Conservation (phyloP, 306 rosid genomes). For the Mimosa bimucronata region DNA sequence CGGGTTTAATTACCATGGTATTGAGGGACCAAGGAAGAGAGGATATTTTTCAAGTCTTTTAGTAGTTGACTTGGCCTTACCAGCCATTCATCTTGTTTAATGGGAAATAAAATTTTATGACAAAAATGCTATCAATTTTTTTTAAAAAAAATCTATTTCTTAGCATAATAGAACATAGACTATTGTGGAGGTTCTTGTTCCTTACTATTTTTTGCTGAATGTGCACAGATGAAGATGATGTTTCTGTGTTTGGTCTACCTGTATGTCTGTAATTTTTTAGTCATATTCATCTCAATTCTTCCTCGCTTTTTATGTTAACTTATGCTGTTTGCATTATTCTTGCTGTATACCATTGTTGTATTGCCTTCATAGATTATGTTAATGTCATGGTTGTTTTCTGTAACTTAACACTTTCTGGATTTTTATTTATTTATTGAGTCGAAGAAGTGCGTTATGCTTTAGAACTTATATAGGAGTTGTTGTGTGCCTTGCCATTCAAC, state of each 20-base stretch:
- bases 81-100: background rate
- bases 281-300: conserved; percentile 39
- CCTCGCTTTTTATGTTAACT: conserved; percentile 29
- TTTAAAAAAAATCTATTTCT: no score
- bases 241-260: no score
- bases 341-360: conserved; percentile 32
- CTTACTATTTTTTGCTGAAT: no score
- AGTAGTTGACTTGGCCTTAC: no score
- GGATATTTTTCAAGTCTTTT: background rate
- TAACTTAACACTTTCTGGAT: conserved; percentile 21
- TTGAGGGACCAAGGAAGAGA: background rate
- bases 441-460: background rate
- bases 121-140: no score
- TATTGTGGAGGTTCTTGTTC: no score
- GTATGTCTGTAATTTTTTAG: background rate
- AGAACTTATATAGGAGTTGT: background rate
- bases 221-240: no score
- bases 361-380: conserved; percentile 22
- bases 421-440: background rate
- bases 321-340: background rate
- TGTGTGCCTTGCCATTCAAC: background rate
- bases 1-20: no score
- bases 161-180: no score
- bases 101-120: background rate
- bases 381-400: background rate